These are phyloP conservation scores for Podosphaera leucotricha DNA, from an alignment of 2,329 filamentous ascomycete genomes.

Conservation along the genomic window DNA sequence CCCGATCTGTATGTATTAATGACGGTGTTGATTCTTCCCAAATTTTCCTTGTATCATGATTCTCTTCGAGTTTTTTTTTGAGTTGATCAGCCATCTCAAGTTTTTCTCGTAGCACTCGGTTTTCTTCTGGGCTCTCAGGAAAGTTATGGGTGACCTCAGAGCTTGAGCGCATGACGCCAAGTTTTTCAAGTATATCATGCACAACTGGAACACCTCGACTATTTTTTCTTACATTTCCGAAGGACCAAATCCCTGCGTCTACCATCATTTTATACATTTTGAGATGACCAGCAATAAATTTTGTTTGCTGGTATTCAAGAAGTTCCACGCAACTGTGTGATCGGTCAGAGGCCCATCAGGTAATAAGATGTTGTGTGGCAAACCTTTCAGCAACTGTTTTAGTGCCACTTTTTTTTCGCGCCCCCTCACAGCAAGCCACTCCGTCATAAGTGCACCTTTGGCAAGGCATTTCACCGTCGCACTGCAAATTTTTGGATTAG, in stretches of 20 bases:
- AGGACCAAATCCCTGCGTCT: slow-evolving; percentile 31
- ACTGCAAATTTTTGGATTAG: slow-evolving; percentile 19
- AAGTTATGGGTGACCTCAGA: slow-evolving; percentile 34
- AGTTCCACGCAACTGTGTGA: slow-evolving; percentile 34
- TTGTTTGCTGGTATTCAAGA: slow-evolving; percentile 39
- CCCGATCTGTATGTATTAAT: neutral
- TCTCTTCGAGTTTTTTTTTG: neutral
- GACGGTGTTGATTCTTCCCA: neutral
- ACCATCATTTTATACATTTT: slow-evolving; percentile 42
- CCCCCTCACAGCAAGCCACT: slow-evolving; percentile 36
- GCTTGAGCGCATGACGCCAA: slow-evolving; percentile 39
- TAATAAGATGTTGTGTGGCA: slow-evolving; percentile 7
- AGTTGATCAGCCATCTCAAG: neutral
- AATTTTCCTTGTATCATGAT: neutral
- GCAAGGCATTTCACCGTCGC: slow-evolving; percentile 41
- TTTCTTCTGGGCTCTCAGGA: slow-evolving; percentile 34
- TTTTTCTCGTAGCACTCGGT: neutral
- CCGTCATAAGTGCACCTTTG: slow-evolving; percentile 44
- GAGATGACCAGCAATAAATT: slow-evolving; percentile 38
- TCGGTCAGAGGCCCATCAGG: slow-evolving; percentile 2
- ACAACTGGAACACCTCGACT: slow-evolving; percentile 38
- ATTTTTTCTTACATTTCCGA: slow-evolving; percentile 40
- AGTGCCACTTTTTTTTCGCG: slow-evolving; percentile 43
- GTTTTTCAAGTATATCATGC: slow-evolving; percentile 39
- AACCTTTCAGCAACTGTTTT: slow-evolving; percentile 41